phyloP scores from a whole-genome alignment of 2,329 filamentous ascomycete species.

The Mollisiaceae sp. region DNA sequence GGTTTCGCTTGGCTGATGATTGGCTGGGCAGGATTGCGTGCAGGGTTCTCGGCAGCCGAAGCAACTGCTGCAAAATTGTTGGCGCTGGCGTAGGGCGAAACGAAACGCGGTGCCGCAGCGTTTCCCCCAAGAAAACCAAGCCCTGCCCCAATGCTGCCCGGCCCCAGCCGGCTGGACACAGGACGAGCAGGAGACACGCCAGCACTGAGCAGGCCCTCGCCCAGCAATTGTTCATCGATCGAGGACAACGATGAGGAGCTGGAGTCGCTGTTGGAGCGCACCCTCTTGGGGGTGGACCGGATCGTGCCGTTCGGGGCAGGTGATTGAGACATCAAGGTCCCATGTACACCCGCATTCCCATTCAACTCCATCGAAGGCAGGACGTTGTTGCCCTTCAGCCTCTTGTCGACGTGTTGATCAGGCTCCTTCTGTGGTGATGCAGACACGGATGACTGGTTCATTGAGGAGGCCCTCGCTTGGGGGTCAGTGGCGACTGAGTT shows the following conservation, averaged over 20 bases:
- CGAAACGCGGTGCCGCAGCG: conserved; percentile 22
- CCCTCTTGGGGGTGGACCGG: conserved; percentile 12
- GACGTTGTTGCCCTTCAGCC: conserved; percentile 34
- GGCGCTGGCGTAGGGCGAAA: conserved; percentile 34
- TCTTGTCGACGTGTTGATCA: conserved; percentile 34
- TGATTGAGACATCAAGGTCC: conserved; percentile 8
- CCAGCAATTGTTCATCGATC: conserved; percentile 40
- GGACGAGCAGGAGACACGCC: background rate
- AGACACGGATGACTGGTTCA: conserved; percentile 10
- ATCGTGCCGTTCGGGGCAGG: conserved; percentile 15
- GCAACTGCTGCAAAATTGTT: conserved; percentile 27
- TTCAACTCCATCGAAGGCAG: conserved; percentile 31
- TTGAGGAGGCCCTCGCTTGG: conserved; percentile 11
- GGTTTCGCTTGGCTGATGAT: conserved; percentile 32
- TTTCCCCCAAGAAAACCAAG: conserved; percentile 23
- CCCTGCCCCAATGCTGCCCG: conserved; percentile 11
- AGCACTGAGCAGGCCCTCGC: conserved; percentile 19
- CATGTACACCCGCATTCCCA: conserved; percentile 22
- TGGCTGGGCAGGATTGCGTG: conserved; percentile 34
- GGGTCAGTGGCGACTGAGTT: conserved; percentile 13
- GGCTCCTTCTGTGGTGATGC: conserved; percentile 30
- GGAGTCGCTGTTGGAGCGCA: conserved; percentile 39
- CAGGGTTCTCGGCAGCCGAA: conserved; percentile 36
- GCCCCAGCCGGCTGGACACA: conserved; percentile 5
- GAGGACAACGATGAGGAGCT: conserved; percentile 47